A percentile compares a stretch with the other conserved stretches of the same genome.
These are phyloP conservation scores for Lachancea mirantina DNA, from an alignment of 805 yeast species.

Conservation along the genomic window DNA sequence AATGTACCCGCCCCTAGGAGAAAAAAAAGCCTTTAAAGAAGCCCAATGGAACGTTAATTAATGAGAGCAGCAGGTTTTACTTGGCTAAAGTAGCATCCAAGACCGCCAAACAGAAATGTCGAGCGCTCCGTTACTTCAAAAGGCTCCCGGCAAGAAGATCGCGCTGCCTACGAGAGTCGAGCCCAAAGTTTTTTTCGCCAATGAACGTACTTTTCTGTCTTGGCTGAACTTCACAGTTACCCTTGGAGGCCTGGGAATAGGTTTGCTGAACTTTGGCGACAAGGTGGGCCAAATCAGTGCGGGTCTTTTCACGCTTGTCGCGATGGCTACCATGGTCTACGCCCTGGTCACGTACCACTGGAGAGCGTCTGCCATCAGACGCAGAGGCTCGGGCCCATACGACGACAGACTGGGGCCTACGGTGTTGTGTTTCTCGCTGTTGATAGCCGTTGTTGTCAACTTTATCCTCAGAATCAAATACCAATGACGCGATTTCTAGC, in stretches of 20 bases:
- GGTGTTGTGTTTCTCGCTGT: slow-evolving; percentile 85
- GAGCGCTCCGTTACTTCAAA: slow-evolving; percentile 58
- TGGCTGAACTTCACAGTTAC: slow-evolving; percentile 99
- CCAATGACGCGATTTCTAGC: no score
- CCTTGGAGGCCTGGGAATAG: slow-evolving; percentile 93
- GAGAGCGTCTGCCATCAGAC: slow-evolving; percentile 98
- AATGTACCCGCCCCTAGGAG: no score
- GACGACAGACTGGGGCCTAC: slow-evolving; percentile 99
- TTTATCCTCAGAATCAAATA: slow-evolving; percentile 61
- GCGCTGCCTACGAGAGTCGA: slow-evolving; percentile 97
- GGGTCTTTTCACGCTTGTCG: slow-evolving; percentile 86
- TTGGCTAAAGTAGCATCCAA: no score
- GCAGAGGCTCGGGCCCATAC: slow-evolving; percentile 98
- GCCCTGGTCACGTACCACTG: slow-evolving; percentile 96
- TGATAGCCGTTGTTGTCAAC: slow-evolving; percentile 90
- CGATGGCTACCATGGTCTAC: slow-evolving; percentile 96
- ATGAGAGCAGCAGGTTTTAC: no score
- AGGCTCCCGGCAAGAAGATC: slow-evolving; percentile 81
- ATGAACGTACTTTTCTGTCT: slow-evolving; percentile 95
- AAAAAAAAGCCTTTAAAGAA: no score
- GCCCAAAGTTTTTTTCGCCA: slow-evolving; percentile 98
- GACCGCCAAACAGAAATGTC: slow-evolving; percentile 50
- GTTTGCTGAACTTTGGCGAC: slow-evolving; percentile 94
- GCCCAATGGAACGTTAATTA: no score
- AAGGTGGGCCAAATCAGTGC: slow-evolving; percentile 87